phyloP scores from a whole-genome alignment of 2,329 filamentous ascomycete species.

The Berkeleyomyces basicola region DNA sequence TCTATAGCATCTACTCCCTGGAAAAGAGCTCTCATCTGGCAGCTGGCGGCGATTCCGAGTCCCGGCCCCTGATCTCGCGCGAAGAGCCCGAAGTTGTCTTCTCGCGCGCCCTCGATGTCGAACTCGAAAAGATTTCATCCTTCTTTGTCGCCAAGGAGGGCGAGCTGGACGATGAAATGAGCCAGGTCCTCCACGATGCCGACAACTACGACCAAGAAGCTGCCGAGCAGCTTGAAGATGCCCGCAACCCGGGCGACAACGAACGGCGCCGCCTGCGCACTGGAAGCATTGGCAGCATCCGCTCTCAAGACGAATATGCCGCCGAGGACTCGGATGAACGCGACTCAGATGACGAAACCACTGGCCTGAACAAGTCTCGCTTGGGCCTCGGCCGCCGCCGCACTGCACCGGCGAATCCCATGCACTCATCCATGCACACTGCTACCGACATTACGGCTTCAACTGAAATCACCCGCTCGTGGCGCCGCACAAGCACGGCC shows the following conservation, averaged over 20 bases:
- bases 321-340: constrained; percentile 44
- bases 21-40: constrained; percentile 56
- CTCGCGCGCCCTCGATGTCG: constrained; percentile 61
- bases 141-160: constrained; percentile 84
- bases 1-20: constrained; percentile 73
- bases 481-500: constrained; percentile 45
- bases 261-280: constrained; percentile 16
- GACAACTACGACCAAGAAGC: constrained; percentile 48
- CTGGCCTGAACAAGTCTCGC: constrained; percentile 32
- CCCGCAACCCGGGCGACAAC: constrained; percentile 17
- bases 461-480: constrained; percentile 38
- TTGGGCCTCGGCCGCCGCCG: constrained; percentile 22
- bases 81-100: constrained; percentile 72
- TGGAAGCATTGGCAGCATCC: constrained; percentile 26
- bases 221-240: constrained; percentile 25
- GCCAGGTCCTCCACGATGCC: constrained; percentile 59
- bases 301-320: constrained; percentile 37
- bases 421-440: constrained; percentile 20
- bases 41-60: constrained; percentile 55
- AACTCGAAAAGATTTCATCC: constrained; percentile 83
- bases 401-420: neutral
- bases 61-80: constrained; percentile 59
- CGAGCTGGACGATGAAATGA: constrained; percentile 70
- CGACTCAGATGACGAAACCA: constrained; percentile 45
- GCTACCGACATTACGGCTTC: constrained; percentile 45